Evolutionary conservation across 164 flowering plant species (phyloP), one percentile per base, ranked within the genome.

Genomic region (Magnolia changhungtana): DNA sequence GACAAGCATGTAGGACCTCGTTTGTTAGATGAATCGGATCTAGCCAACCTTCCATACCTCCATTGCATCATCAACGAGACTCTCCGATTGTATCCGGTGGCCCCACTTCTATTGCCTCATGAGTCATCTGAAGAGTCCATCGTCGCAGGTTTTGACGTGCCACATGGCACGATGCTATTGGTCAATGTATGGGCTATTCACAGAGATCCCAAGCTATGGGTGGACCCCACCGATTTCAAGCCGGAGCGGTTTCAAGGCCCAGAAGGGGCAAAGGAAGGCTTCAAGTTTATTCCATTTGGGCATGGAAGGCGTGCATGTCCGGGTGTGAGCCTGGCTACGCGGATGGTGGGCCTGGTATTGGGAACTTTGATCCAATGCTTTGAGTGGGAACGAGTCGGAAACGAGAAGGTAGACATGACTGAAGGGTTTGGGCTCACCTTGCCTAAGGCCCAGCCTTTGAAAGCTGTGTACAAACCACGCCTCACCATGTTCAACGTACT

Each of bases 101-200:
- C 72, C 1, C 90, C 91, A 9, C 83, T 90, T 18, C 83, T 85
- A 16, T 1, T 87, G 1, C 91, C 93, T 2, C 91, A 85, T 74
- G 51, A 29, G 9, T 84, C 90, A 7, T 82, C 87, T 0, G 78
- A 84, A 27, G 77, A 81, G 1, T 84, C 87, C 77, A 77, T 51
- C 0, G 75, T 90, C 0, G 87, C 81, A 1, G 90, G 88, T 4
- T 86, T 67, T 61, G 37, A 81, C 2, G 72, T 89, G 0, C 90
- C 91, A 1, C 14, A 66, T 1, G 82, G 84, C 20, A 88, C 92
- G 6, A 86, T 78, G 73, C 23, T 90, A 27, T 3, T 86, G 19
- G 82, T 84, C 29, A 89, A 90, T 31, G 82, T 78, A 0, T 87
- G 90, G 89, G 83, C 83, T 0, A 70, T 88, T 5, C 92, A 90